Evolutionary conservation across 495 filamentous ascomycete genomes (phyloP), one percentile per base, ranked within the genome.

Genomic region (Aspergillus coremiiformis): DNA sequence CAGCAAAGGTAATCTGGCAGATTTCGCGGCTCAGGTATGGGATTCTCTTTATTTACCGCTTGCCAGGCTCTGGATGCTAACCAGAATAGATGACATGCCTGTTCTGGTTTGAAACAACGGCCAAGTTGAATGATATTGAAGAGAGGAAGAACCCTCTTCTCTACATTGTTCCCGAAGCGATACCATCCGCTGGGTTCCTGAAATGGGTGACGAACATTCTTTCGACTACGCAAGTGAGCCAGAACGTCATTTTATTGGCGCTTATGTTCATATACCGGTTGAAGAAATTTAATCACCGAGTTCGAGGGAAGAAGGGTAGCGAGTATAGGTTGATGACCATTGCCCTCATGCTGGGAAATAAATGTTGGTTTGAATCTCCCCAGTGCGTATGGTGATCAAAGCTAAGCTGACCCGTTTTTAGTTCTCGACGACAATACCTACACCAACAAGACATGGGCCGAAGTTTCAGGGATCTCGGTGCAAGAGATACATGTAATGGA

Each of bases 381-480:
- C 2, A 35, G n/a, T 10, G 32, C 12, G 10, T 14, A 35, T n/a
- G 39, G 9, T 22, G 22, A 35, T 2, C 14, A 26, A 19, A 39
- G 12, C 11, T 20, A 19, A 29, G 58, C 69, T 74, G 63, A 73
- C 60, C 53, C 39, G 51, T 39, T 47, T 39, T 10, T 53, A 90
- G 86, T 96, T 62, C 72, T 99, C 56, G 94, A 99, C 64, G 94
- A 99, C 62, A 99, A 97, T 66, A 97, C 94, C 1, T 99, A 97
- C 69, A 97, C 94, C 47, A 99, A 99, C 75, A 96, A 97, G 75
- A 97, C 94, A 1, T 99, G 94, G 94, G 93, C 94, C 12, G 94
- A 99, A 59, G 94, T 99, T 39, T 96, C 94, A 21, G 85, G 89
- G 15, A 95, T 99, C 52, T 85, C 87, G 4, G 94, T 97, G 11